These are phyloP conservation scores for Alternaria incomplexa DNA, from an alignment of 2,329 filamentous ascomycete species.

Conservation along the genomic window DNA sequence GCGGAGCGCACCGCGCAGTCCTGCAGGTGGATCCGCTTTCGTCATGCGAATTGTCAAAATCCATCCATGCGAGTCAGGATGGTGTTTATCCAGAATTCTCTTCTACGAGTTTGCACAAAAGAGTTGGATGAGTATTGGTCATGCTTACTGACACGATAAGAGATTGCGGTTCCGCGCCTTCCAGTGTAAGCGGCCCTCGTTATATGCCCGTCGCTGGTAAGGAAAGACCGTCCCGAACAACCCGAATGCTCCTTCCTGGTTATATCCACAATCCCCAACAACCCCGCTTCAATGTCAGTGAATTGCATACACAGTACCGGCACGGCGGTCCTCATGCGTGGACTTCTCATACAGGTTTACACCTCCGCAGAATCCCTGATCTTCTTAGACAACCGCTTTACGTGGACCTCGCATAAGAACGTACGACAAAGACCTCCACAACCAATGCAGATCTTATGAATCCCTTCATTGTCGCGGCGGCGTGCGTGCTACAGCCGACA, in stretches of 20 bases:
- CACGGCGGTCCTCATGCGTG: neutral
- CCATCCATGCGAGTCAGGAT: neutral
- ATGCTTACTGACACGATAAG: neutral
- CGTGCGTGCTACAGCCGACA: neutral
- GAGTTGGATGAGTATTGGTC: neutral
- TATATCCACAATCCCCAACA: neutral
- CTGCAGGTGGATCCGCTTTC: slow-evolving; percentile 1
- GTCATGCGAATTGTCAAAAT: neutral
- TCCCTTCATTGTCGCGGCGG: neutral
- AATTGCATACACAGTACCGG: neutral
- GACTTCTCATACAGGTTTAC: neutral
- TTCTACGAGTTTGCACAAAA: neutral
- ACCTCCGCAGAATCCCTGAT: neutral
- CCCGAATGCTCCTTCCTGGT: neutral
- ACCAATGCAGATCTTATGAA: neutral
- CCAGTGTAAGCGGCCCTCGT: neutral
- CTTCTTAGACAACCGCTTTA: neutral
- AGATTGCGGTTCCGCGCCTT: neutral
- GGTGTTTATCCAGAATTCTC: neutral
- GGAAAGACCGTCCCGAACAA: neutral
- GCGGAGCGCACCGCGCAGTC: slow-evolving; percentile 8
- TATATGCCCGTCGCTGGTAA: neutral
- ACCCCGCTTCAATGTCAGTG: neutral
- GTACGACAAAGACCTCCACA: neutral
- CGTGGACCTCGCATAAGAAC: neutral